Percentiles rank a stretch among this genome's conserved stretches.
Evolutionary conservation across 1,139 yeast species (phyloP).

Genomic region (Zygotorulaspora mrakii): DNA sequence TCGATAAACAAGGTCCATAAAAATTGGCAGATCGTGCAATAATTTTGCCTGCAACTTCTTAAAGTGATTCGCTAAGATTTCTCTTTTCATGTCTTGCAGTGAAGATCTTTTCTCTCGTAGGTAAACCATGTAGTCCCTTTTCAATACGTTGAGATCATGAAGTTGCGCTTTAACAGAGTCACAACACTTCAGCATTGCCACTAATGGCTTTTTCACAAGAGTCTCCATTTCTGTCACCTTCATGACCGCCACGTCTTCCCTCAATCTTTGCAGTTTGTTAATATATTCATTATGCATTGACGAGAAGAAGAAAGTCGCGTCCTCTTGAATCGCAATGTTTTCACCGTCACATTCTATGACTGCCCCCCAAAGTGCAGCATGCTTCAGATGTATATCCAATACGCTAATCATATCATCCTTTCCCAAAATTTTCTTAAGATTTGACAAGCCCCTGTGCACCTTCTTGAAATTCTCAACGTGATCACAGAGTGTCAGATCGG

Average conservation of each 20-base stretch:
- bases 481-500: constrained; percentile 20
- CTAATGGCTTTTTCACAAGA: constrained; percentile 31
- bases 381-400: constrained; percentile 17
- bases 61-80: constrained; percentile 32
- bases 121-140: constrained; percentile 35
- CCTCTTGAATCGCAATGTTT: constrained; percentile 5
- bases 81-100: constrained; percentile 28
- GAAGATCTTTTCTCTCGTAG: constrained; percentile 27
- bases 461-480: constrained; percentile 23
- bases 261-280: constrained; percentile 24
- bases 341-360: constrained; percentile 20
- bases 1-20: constrained; percentile 22
- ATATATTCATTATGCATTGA: constrained; percentile 23
- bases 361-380: constrained; percentile 24
- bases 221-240: constrained; percentile 28
- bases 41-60: constrained; percentile 33
- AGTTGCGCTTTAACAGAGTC: constrained; percentile 26
- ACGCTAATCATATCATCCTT: constrained; percentile 15
- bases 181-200: constrained; percentile 26
- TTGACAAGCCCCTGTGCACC: constrained; percentile 16
- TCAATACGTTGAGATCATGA: constrained; percentile 33
- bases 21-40: constrained; percentile 34
- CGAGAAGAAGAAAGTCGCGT: constrained; percentile 5
- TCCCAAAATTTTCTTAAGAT: constrained; percentile 13
- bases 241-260: constrained; percentile 30